These are phyloP conservation scores for Ascochyta clinopodiicola DNA, from an alignment of 2,329 filamentous ascomycete species.

Conservation along the genomic window DNA sequence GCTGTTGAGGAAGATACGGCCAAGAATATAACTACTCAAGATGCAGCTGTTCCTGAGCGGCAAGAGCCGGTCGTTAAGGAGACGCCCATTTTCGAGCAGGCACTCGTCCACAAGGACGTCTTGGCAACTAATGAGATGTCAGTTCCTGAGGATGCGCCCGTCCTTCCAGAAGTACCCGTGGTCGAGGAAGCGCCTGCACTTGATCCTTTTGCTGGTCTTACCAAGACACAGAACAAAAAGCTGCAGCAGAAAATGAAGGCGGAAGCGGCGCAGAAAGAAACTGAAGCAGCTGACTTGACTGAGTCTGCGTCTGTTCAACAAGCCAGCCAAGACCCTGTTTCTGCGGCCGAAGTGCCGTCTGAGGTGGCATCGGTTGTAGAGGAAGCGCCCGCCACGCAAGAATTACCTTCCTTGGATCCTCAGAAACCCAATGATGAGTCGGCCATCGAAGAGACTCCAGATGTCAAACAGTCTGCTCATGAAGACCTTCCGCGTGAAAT, in stretches of 20 bases:
- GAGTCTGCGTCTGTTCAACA: neutral
- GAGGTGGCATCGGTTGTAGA: neutral
- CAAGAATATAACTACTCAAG: neutral
- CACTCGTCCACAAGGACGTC: neutral
- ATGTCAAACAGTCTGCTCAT: too few relatives aligned
- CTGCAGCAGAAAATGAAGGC: constrained; percentile 24
- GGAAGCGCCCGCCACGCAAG: neutral
- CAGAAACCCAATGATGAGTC: too few relatives aligned
- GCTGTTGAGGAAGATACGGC: neutral
- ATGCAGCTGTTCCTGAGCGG: neutral
- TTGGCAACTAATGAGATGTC: neutral
- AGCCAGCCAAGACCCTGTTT: neutral
- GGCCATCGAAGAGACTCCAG: too few relatives aligned
- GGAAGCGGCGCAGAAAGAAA: constrained; percentile 15
- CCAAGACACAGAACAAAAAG: constrained; percentile 28
- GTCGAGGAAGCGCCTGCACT: neutral
- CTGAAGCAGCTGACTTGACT: neutral
- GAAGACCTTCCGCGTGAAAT: too few relatives aligned
- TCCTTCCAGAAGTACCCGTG: neutral
- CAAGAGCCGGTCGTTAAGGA: neutral
- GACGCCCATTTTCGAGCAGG: neutral
- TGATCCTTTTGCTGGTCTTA: constrained; percentile 4
- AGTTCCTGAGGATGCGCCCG: constrained; percentile 14
- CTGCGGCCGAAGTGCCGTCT: neutral
- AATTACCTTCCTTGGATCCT: too few relatives aligned